Evolutionary conservation across 2,329 filamentous ascomycete genomes (phyloP), one percentile per base, ranked within the genome.

Genomic region (Venturia effusa): DNA sequence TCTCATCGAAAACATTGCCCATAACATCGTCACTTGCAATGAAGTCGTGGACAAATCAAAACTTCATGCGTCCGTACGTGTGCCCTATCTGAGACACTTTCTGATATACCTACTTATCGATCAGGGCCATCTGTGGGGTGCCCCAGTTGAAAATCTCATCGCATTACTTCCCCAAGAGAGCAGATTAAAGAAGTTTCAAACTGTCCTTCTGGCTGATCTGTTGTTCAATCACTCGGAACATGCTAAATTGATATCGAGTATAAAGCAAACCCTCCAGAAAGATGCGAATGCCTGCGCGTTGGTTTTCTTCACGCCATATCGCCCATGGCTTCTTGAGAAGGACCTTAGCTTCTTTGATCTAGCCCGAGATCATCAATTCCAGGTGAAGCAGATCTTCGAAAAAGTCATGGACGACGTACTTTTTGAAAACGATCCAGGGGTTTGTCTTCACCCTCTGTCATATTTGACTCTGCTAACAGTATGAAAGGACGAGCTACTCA

Each of bases 301-400:
- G 69, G 92, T 97, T 8, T 95, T 97, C 74, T 97, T 97, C 78
- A 96, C 92, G 0, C 92, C 90, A 24, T 96, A 97, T 76, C 82
- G 94, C 67, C 92, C 93, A 1, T 97, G 92, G 92, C 79, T 97
- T 71, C 81, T 89, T 70, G 83, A 92, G 67, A 89, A 91, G 74
- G 94, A 96, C 71, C 80, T 96, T 73, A 84, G 83, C 4, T 97
- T 97, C 78, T 97, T 97, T 72, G 88, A 92, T 60, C 71, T 92
- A 64, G 89, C 88, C 4, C 80, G 84, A 65, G 83, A 84, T 61
- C 81, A 79, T 60, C 92, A 91, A 0, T 89, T 97, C 66, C 76
- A 76, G 19, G 92, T 96, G 2, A 86, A 87, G 67, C 90, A 93
- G 78, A 81, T 96, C 40, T 79, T 92, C 59, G 90, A 97, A 75